A percentile compares a stretch with the other conserved stretches of the same genome.
Evolutionary conservation across 108 stramenopile genomes (phyloP).

Genomic region (Hondaea fermentalgiana): DNA sequence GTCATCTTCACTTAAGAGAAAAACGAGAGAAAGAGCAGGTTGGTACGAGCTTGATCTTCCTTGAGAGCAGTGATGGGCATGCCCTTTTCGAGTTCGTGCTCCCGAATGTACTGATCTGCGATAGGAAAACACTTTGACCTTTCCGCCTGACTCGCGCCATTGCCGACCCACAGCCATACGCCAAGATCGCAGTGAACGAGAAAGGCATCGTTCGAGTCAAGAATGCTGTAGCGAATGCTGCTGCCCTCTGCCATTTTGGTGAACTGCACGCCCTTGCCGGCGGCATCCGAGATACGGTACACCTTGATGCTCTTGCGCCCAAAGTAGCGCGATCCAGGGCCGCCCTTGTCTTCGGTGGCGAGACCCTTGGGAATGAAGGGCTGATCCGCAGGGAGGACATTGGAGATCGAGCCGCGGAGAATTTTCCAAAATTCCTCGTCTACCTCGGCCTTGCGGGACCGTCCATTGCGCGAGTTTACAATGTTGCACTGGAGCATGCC

Average conservation of each 20-base stretch:
- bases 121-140: background rate
- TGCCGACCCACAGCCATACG: slow-evolving; percentile 65
- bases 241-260: slow-evolving; percentile 47
- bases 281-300: slow-evolving; percentile 22
- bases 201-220: slow-evolving; percentile 54
- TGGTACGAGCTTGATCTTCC: background rate
- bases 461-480: slow-evolving; percentile 52
- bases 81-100: background rate
- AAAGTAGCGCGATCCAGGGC: background rate
- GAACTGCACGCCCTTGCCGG: slow-evolving; percentile 34
- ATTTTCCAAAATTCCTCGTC: slow-evolving; percentile 66
- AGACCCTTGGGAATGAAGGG: slow-evolving; percentile 10
- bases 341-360: background rate
- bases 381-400: slow-evolving; percentile 30
- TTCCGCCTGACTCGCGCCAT: background rate
- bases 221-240: slow-evolving; percentile 22
- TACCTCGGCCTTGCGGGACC: slow-evolving; percentile 31
- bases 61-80: background rate
- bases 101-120: slow-evolving; percentile 4
- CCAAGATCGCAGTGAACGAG: slow-evolving; percentile 60
- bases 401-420: slow-evolving; percentile 63
- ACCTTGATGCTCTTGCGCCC: slow-evolving; percentile 38
- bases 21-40: background rate
- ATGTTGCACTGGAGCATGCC: slow-evolving; percentile 47
- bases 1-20: background rate